Evolutionary conservation across 192 early-diverging fungal genomes (phyloP), one percentile per base, ranked within the genome.

Genomic region (Linderina pennispora): DNA sequence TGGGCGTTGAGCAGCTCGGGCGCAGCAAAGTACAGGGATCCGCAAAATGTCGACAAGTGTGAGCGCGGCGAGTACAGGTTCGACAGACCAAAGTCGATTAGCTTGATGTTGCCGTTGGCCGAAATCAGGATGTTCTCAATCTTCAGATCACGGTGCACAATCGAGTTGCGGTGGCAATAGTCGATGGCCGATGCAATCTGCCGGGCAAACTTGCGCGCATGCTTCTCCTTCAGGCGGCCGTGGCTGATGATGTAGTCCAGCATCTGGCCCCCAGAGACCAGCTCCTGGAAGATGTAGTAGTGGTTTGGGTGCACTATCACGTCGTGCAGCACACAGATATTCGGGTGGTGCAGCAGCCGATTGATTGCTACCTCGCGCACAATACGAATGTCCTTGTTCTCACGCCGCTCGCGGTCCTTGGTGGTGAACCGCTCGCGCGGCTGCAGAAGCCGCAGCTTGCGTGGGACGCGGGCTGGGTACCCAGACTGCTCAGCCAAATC

Each of bases 81-180:
- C 7, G 93, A 90, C 21, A 98, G 60, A 1, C 95, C 95, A 80
- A 98, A 98, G 62, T 98, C 95, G 48, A 96, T 96, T 24, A 98
- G 79, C 63, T 98, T 94, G 72, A 98, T 89, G 37, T 90, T 77
- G 34, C 89, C 91, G 21, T 75, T 75, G 48, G 86, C 81, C 25
- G 91, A 90, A 22, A 98, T 90, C 26, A 98, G 67, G 36, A 99
- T 84, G 56, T 99, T 99, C 73, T 99, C 97, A 25, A 96, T 96
- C 64, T 99, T 97, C 44, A 97, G 75, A 73, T 97, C 97, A 38
- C 94, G 75, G 54, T 98, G 94, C 23, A 94, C 92, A 45, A 98
- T 89, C 0, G 86, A 90, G 72, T 94, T 96, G 40, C 79, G 77
- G 53, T 98, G 94, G 59, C 92, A 96, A 59, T 98, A 98, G 62